Evolutionary conservation across 139 green algal genomes (phyloP), one percentile per base, ranked within the genome.

Genomic region (Chlorella vulgaris): DNA sequence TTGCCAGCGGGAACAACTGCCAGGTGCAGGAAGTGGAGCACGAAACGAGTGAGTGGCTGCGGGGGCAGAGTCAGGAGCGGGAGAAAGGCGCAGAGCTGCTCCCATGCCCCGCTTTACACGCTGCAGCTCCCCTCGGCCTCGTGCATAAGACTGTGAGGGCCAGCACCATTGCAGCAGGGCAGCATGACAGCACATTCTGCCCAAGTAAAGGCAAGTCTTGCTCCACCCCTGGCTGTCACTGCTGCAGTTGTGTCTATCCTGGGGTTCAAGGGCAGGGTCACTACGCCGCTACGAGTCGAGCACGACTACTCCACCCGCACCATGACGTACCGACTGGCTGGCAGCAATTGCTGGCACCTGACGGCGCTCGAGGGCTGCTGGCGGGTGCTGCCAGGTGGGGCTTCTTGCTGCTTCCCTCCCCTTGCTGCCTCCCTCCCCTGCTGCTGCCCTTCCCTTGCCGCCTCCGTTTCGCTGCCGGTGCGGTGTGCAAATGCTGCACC

Each of bases 351-450:
- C 53, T 50, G 73, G 2, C 73, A 79, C 73, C 53, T 79, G 35
- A 28, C 51, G 26, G 73, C 73, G 1, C 38, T 79, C 35, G 53
- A 79, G 73, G 73, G 73, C 29, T 43, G 35, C 51, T 79, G 73
- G 73, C 4, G 4, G 0, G 73, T 79, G 53, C 18, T 10, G 38
- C 29, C 51, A 55, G 73, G 73, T 67, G 33, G 43, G 63, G 29
- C 7, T 68, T 38, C 47, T 15, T 58, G 47, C 47, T 15, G 47
- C 10, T 15, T 58, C 13, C 47, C 47, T 24, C 47, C 10, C 47
- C 47, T 15, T 58, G 47, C 47, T 15, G 47, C 10, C 47, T 58
- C 13, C 47, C 47, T 24, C 47, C 10, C 47, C 47, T n/a, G n/a
- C n/a, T n/a, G n/a, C n/a, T n/a, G n/a, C n/a, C n/a, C n/a, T n/a